Evolutionary conservation across 2,329 filamentous ascomycete genomes (phyloP).

Genomic region (Onygenales sp.): DNA sequence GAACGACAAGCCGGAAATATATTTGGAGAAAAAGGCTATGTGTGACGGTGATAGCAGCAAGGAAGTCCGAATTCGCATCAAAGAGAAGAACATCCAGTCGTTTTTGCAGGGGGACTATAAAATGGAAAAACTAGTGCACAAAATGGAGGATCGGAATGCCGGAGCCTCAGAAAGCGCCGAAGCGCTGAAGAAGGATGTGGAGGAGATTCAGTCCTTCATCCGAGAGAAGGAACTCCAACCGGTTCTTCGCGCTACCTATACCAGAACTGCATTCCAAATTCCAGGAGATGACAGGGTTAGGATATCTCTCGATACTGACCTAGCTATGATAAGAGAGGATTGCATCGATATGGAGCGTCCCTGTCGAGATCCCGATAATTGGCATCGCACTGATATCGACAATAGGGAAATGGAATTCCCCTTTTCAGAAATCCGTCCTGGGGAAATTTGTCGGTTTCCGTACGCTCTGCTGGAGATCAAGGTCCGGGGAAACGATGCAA

Average conservation of each 20-base stretch:
- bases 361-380: conserved; percentile 76
- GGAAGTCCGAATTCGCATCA: conserved; percentile 74
- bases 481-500: conserved; percentile 46
- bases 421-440: conserved; percentile 77
- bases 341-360: conserved; percentile 72
- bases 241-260: conserved; percentile 83
- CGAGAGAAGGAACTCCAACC: conserved; percentile 69
- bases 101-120: conserved; percentile 83
- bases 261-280: conserved; percentile 91
- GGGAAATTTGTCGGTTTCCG: conserved; percentile 83
- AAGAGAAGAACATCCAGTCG: conserved; percentile 84
- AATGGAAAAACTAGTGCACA: conserved; percentile 82
- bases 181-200: conserved; percentile 60
- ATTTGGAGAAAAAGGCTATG: conserved; percentile 82
- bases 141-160: conserved; percentile 66
- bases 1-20: conserved; percentile 65
- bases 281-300: conserved; percentile 83
- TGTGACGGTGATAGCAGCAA: conserved; percentile 66
- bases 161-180: conserved; percentile 57
- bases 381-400: conserved; percentile 90
- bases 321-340: conserved; percentile 73
- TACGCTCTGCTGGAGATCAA: conserved; percentile 91
- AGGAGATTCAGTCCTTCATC: conserved; percentile 72
- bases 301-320: conserved; percentile 84
- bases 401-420: conserved; percentile 73